A percentile compares a stretch with the other conserved stretches of the same genome.
These are phyloP conservation scores for Thecaphora thlaspeos DNA, from an alignment of 1,284 basidiomycete species.

Conservation along the genomic window DNA sequence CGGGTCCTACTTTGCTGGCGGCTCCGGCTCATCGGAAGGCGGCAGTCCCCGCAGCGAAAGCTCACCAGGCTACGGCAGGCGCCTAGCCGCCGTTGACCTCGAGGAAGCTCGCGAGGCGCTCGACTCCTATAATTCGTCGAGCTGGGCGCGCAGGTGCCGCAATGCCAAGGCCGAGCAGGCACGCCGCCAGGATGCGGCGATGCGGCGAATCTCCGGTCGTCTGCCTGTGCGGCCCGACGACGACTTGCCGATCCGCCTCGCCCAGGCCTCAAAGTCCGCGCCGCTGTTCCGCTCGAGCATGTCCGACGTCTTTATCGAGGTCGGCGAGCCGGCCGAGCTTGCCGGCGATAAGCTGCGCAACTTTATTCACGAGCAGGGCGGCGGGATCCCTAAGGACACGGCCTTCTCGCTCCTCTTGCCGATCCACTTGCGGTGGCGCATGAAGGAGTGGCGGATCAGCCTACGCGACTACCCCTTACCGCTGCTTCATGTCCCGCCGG, in stretches of 20 bases:
- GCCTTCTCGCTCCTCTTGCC: constrained; percentile 80
- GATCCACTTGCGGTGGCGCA: constrained; percentile 72
- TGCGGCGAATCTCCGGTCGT: constrained; percentile 54
- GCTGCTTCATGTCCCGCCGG: constrained; percentile 60
- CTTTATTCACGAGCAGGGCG: constrained; percentile 72
- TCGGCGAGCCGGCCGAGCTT: constrained; percentile 68
- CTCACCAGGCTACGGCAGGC: constrained; percentile 1
- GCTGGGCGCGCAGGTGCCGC: constrained; percentile 66
- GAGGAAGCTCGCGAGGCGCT: constrained; percentile 74
- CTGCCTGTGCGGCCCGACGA: constrained; percentile 25
- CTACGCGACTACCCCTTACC: constrained; percentile 73
- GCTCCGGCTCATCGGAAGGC: constrained; percentile 7
- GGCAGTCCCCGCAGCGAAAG: constrained; percentile 2
- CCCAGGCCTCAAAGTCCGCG: constrained; percentile 62
- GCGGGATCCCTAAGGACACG: constrained; percentile 70
- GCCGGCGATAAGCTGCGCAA: constrained; percentile 64
- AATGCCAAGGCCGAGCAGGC: constrained; percentile 59
- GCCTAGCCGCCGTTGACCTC: constrained; percentile 11
- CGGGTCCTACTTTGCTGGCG: constrained; percentile 3
- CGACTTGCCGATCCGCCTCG: constrained; percentile 61
- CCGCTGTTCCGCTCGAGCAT: constrained; percentile 75
- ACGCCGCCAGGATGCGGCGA: constrained; percentile 60
- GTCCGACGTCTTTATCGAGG: constrained; percentile 65
- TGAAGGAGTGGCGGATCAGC: constrained; percentile 67
- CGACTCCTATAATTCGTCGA: constrained; percentile 71